phyloP scores from a whole-genome alignment of 371 early-diverging fungal genomes.

The Spraguea lophii region DNA sequence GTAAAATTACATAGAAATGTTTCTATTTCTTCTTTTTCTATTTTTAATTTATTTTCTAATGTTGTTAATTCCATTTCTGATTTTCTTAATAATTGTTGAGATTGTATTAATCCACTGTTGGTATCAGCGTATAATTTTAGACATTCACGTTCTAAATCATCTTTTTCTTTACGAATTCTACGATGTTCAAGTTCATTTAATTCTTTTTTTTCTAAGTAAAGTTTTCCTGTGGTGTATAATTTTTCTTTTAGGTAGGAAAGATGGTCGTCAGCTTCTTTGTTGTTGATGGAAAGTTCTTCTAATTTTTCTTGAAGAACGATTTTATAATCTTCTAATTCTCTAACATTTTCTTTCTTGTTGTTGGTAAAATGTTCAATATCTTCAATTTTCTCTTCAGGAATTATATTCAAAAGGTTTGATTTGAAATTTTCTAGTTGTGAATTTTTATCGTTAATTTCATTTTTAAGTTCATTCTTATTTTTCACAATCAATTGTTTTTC shows the following conservation, averaged over 20 bases:
- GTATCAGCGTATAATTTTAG: constrained; percentile 37
- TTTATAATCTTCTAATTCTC: constrained; percentile 4
- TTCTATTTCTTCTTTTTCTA: constrained; percentile 39
- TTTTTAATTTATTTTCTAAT: constrained; percentile 16
- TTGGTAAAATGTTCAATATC: constrained; percentile 15
- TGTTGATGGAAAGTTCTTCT: constrained; percentile 6
- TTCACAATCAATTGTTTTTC: constrained; percentile 28
- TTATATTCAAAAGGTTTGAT: constrained; percentile 26
- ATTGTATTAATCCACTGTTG: constrained; percentile 35
- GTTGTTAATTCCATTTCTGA: constrained; percentile 36
- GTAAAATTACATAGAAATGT: constrained; percentile 24
- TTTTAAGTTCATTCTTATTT: constrained; percentile 10
- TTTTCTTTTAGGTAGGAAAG: constrained; percentile 10
- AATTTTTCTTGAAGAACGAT: constrained; percentile 14
- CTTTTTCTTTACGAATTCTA: constrained; percentile 38
- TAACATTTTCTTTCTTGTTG: constrained; percentile 6
- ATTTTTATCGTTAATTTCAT: constrained; percentile 3
- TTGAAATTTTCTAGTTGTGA: constrained; percentile 32
- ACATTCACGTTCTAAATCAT: constrained; percentile 41
- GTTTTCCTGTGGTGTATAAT: constrained; percentile 21
- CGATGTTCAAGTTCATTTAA: constrained; percentile 35
- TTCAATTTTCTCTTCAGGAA: constrained; percentile 5
- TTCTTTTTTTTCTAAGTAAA: constrained; percentile 47
- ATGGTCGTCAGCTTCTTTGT: constrained; percentile 13
- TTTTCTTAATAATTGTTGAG: constrained; percentile 37